Base-by-base conservation (phyloP, 768 basidiomycete species). In the Kondoa malvinella region DNA sequence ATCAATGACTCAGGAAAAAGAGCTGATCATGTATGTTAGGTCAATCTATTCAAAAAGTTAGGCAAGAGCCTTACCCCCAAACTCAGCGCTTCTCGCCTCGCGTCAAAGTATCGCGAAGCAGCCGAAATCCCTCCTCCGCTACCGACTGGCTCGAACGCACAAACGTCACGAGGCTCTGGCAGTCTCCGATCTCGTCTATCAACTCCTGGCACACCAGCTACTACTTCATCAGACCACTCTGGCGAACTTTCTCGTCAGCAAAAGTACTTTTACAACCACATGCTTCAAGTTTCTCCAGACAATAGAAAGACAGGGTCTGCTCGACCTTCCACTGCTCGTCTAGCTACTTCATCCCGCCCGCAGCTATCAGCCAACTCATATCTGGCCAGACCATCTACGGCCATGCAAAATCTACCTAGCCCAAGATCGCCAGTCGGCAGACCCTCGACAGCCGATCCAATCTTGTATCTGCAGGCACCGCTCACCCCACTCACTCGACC, bases 1-100 rank as follows among this genome's bases (percentile, higher is more conserved):
- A 27, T 27, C 33, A 31, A 15, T 4, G 4, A 29, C 25, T 4
- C 8, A 59, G n/a, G 8, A 63, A 21, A 25, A 17, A 63, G n/a
- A 63, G 29, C 61, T 63, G 30, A 63, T 25, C 25, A 21, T 3
- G 15, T 16, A 34, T 17, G 3, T 8, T 4, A 63, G 61, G 14
- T 63, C 61, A 63, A 63, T 33, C 3, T 63, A 2, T 32, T 30
- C 31, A 3, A 34, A 16, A 63, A 63, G n/a, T 12, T 63, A 29
- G 30, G 27, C 61, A 63, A 32, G 32, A 30, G 3, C 61, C 17
- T 63, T 17, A 63, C 61, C 12, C 61, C 61, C 15, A 63, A 63
- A 33, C 27, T 63, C 29, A 30, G 29, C 8, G 61, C 61, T 33
- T 63, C 61, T 3, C 61, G 61, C 3, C 15, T 17, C 61, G 21